Percentiles rank a stretch among this genome's conserved stretches.
Evolutionary conservation across 179 eudicot genomes (phyloP).

Genomic region (Silene noctiflora): DNA sequence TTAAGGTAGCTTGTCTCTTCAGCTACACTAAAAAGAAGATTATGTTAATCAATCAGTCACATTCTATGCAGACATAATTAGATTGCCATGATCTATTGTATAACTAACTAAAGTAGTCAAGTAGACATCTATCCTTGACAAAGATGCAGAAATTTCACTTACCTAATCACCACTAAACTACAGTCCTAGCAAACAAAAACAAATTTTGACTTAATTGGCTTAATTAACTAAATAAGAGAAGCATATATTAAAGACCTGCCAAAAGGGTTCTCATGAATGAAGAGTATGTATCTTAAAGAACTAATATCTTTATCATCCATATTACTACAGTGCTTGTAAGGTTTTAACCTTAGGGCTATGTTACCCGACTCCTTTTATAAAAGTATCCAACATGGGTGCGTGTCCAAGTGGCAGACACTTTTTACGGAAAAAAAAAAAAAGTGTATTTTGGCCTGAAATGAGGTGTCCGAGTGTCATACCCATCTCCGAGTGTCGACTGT

Average conservation of each 20-base stretch:
- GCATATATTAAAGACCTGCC: conserved; percentile 1
- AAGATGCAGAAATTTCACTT: conserved; percentile 12
- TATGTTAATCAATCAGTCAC: conserved; percentile 31
- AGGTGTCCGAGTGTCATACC: too few relatives aligned
- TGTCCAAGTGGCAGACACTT: too few relatives aligned
- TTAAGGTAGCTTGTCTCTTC: conserved; percentile 22
- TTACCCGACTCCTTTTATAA: too few relatives aligned
- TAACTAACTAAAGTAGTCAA: conserved; percentile 31
- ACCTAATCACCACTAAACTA: conserved; percentile 11
- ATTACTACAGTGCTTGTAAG: neutral
- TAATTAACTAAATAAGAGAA: conserved; percentile 1
- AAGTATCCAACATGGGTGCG: too few relatives aligned
- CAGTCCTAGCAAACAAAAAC: conserved; percentile 19
- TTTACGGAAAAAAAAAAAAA: too few relatives aligned
- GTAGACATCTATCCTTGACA: conserved; percentile 31
- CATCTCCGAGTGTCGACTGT: too few relatives aligned
- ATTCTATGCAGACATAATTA: conserved; percentile 32
- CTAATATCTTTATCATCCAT: neutral
- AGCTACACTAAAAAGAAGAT: conserved; percentile 18
- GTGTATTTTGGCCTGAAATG: too few relatives aligned
- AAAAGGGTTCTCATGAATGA: neutral
- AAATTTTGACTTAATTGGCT: conserved; percentile 9
- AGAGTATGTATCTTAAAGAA: neutral
- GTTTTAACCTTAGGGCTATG: neutral
- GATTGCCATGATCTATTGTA: conserved; percentile 30